These are phyloP conservation scores for Parascedosporium putredinis DNA, from an alignment of 2,329 filamentous ascomycete species.

Conservation along the genomic window DNA sequence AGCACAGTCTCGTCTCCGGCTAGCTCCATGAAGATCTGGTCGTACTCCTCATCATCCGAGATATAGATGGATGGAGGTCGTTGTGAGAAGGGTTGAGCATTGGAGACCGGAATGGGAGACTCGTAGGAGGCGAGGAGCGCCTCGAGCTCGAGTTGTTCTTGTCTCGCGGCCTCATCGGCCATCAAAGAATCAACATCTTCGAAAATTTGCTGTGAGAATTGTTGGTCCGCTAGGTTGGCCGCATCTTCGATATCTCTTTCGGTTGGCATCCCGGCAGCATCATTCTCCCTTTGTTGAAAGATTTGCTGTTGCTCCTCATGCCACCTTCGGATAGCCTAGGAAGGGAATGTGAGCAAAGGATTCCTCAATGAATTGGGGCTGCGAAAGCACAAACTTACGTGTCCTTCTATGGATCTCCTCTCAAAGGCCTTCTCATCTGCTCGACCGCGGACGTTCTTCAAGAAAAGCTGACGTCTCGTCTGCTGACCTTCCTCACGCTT, in stretches of 20 bases:
- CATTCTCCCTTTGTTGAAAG: constrained; percentile 9
- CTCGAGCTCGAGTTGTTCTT: constrained; percentile 48
- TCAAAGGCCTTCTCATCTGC: constrained; percentile 50
- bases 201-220: constrained; percentile 15
- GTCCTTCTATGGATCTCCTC: constrained; percentile 51
- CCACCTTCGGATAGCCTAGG: constrained; percentile 9
- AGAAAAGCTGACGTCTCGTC: constrained; percentile 54
- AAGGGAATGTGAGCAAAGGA: neutral
- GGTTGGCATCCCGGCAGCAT: constrained; percentile 16
- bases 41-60: constrained; percentile 51
- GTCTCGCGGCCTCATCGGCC: constrained; percentile 38
- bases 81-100: constrained; percentile 15
- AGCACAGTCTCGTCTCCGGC: neutral
- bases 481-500: constrained; percentile 53
- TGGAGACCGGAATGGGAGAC: constrained; percentile 11
- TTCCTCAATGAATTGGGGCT: neutral
- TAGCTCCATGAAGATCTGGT: constrained; percentile 42
- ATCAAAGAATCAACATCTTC: constrained; percentile 36
- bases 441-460: constrained; percentile 54
- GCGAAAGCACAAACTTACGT: constrained; percentile 18
- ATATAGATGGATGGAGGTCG: constrained; percentile 25
- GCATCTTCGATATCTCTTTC: constrained; percentile 41
- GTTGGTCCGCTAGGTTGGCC: constrained; percentile 19
- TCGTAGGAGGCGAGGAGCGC: constrained; percentile 41
- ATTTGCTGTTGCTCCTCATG: constrained; percentile 12